Evolutionary conservation across 371 early-diverging fungal species (phyloP).

Genomic region (Thermomucor indicae-seudaticae): DNA sequence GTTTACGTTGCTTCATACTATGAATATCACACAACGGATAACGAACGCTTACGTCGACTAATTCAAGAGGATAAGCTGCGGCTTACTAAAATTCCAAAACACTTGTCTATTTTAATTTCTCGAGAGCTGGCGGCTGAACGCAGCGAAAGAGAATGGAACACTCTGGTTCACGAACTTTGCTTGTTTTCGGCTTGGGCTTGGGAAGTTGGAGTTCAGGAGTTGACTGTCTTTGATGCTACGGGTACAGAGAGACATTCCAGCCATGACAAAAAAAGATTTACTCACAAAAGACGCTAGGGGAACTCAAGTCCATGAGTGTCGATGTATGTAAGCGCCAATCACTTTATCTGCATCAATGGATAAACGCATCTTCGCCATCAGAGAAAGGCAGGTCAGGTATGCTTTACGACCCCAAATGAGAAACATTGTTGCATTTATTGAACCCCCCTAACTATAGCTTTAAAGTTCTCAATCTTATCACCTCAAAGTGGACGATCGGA

Average conservation of each 20-base stretch:
- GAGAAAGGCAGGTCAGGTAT: neutral
- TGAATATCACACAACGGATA: neutral
- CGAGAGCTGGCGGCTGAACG: slow-evolving; percentile 27
- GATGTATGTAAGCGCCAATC: slow-evolving; percentile 36
- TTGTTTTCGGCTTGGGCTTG: slow-evolving; percentile 41
- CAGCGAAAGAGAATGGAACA: slow-evolving; percentile 24
- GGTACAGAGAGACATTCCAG: slow-evolving; percentile 15
- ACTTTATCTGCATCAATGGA: slow-evolving; percentile 29
- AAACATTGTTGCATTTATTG: neutral
- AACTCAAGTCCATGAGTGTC: slow-evolving; percentile 20
- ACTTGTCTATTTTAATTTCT: slow-evolving; percentile 32
- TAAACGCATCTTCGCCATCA: neutral
- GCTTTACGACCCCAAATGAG: neutral
- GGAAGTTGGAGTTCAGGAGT: slow-evolving; percentile 33
- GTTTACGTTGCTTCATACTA: too few species aligned
- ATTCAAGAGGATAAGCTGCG: slow-evolving; percentile 25
- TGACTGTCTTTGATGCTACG: slow-evolving; percentile 42
- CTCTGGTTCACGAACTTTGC: slow-evolving; percentile 28
- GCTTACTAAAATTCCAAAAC: slow-evolving; percentile 42
- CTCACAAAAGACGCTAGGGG: slow-evolving; percentile 7
- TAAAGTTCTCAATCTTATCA: slow-evolving; percentile 32
- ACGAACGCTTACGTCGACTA: slow-evolving; percentile 3
- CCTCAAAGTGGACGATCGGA: slow-evolving; percentile 24
- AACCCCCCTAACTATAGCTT: slow-evolving; percentile 5
- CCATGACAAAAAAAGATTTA: neutral